These are phyloP conservation scores for Vitrella brassicaformis DNA, from an alignment of 73 alveolate genomes.

Conservation along the genomic window DNA sequence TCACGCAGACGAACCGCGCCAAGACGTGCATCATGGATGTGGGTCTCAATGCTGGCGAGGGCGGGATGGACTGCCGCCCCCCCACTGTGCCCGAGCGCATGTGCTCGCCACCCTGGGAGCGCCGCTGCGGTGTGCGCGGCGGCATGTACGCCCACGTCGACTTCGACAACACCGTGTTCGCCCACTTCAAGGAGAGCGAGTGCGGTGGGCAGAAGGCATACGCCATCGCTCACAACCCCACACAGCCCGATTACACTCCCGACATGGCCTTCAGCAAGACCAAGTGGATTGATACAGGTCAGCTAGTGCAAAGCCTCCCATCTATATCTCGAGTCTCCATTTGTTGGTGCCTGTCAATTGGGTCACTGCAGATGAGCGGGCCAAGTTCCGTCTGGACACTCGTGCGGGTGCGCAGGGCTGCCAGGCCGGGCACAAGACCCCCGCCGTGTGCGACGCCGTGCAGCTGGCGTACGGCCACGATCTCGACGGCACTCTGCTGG, in stretches of 20 bases:
- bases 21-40: background rate
- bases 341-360: background rate
- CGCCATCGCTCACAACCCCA: background rate
- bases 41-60: too few species aligned
- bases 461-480: background rate
- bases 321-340: too few species aligned
- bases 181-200: background rate
- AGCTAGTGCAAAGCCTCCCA: too few species aligned
- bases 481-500: background rate
- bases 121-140: background rate
- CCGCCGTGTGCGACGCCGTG: background rate
- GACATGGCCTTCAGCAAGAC: background rate
- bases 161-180: background rate
- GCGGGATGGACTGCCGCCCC: background rate
- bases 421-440: too few species aligned
- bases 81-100: background rate
- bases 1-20: background rate
- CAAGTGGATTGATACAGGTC: too few species aligned
- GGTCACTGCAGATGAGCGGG: background rate
- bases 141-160: background rate
- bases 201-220: background rate
- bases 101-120: background rate
- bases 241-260: background rate
- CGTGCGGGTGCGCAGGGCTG: too few species aligned
- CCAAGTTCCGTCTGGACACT: background rate